Evolutionary conservation across 768 basidiomycete genomes (phyloP).

Genomic region (Aureoboletus auriporus): DNA sequence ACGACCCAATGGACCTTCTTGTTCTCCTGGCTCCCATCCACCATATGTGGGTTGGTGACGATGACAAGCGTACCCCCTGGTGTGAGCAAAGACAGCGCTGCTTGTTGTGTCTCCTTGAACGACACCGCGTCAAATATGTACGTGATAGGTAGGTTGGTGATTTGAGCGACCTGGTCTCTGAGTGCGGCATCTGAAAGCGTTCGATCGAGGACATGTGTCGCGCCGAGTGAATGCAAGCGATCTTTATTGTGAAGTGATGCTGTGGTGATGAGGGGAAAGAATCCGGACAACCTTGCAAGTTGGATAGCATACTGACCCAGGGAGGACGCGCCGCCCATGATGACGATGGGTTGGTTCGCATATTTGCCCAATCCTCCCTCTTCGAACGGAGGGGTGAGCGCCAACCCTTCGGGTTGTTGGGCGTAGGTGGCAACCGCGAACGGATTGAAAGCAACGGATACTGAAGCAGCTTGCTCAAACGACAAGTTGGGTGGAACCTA

Average conservation of each 20-base stretch:
- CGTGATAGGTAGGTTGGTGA: constrained; percentile 3
- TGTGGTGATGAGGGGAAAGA: constrained; percentile 36
- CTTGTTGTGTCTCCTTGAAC: constrained; percentile 28
- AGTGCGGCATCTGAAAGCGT: constrained; percentile 12
- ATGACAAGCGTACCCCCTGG: constrained; percentile 27
- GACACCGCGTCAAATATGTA: constrained; percentile 31
- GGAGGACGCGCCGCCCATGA: constrained; percentile 36
- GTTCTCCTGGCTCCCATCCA: constrained; percentile 1
- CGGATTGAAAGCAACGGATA: constrained; percentile 31
- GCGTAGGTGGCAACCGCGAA: constrained; percentile 33
- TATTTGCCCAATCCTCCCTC: constrained; percentile 29
- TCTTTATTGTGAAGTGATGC: constrained; percentile 32
- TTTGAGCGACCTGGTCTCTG: constrained; percentile 3
- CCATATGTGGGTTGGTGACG: neutral
- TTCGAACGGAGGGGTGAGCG: constrained; percentile 25
- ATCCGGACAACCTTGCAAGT: constrained; percentile 30
- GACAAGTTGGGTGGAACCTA: constrained; percentile 33
- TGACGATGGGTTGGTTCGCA: constrained; percentile 28
- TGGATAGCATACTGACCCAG: constrained; percentile 38
- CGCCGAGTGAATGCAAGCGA: constrained; percentile 31
- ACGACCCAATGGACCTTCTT: neutral
- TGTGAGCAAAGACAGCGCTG: constrained; percentile 26
- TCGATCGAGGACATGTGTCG: constrained; percentile 35
- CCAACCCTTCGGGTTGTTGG: constrained; percentile 23
- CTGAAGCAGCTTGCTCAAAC: constrained; percentile 35